phyloP scores from a whole-genome alignment of 2,329 filamentous ascomycete genomes.

The Penicillium sp. region DNA sequence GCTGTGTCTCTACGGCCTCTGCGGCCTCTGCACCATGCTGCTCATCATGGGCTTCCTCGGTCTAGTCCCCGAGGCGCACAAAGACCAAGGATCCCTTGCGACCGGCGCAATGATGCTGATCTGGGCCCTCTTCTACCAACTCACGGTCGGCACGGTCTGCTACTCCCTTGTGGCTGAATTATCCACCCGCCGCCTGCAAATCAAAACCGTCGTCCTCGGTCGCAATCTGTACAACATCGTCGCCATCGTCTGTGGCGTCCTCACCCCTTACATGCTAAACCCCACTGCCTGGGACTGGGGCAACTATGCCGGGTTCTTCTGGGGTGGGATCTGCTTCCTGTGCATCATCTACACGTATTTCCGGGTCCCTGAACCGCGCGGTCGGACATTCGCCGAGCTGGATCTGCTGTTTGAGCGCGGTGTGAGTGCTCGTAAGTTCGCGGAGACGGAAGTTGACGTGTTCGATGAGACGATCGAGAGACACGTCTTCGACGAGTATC shows the following conservation, averaged over 20 bases:
- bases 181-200: slow-evolving; percentile 78
- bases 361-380: slow-evolving; percentile 76
- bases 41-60: slow-evolving; percentile 83
- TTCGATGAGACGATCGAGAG: slow-evolving; percentile 47
- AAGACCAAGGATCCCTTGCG: slow-evolving; percentile 66
- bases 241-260: slow-evolving; percentile 75
- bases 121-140: slow-evolving; percentile 82
- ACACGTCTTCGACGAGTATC: slow-evolving; percentile 32
- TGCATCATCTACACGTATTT: slow-evolving; percentile 83
- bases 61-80: slow-evolving; percentile 64
- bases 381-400: slow-evolving; percentile 81
- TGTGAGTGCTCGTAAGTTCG: slow-evolving; percentile 73
- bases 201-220: slow-evolving; percentile 88
- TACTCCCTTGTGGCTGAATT: slow-evolving; percentile 87
- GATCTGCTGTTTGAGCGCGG: slow-evolving; percentile 79
- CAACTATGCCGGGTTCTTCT: slow-evolving; percentile 87
- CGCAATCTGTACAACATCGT: slow-evolving; percentile 81
- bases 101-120: slow-evolving; percentile 84
- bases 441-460: slow-evolving; percentile 57
- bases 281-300: slow-evolving; percentile 83
- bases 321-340: slow-evolving; percentile 76
- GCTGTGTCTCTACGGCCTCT: slow-evolving; percentile 75
- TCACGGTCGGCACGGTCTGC: slow-evolving; percentile 84
- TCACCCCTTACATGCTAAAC: slow-evolving; percentile 94
- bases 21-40: slow-evolving; percentile 73